These are phyloP conservation scores for Butyriboletus loyo DNA, from an alignment of 768 basidiomycete species.

Conservation along the genomic window DNA sequence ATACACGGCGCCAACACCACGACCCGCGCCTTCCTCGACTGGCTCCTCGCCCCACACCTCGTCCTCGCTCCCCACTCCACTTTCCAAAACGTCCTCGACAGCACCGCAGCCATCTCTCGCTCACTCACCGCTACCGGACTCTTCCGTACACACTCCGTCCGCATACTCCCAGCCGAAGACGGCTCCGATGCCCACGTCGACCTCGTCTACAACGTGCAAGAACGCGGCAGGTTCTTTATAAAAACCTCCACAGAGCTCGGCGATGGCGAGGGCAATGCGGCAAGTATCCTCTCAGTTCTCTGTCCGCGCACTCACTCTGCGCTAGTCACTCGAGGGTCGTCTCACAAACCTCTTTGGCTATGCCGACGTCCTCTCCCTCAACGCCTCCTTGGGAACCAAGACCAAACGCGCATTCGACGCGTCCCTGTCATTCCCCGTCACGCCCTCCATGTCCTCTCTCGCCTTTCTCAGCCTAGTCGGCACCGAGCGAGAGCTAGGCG, in stretches of 20 bases:
- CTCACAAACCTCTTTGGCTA: slow-evolving; percentile 89
- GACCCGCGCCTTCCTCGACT: slow-evolving; percentile 76
- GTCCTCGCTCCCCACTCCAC: slow-evolving; percentile 20
- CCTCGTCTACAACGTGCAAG: slow-evolving; percentile 72
- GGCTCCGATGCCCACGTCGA: slow-evolving; percentile 67
- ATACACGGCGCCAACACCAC: slow-evolving; percentile 77
- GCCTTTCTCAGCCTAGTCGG: slow-evolving; percentile 73
- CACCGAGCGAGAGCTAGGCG: slow-evolving; percentile 68
- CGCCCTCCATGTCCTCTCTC: slow-evolving; percentile 56
- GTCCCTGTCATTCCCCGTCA: slow-evolving; percentile 59
- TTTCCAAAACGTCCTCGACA: slow-evolving; percentile 67
- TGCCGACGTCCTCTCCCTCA: slow-evolving; percentile 83
- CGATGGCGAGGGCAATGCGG: slow-evolving; percentile 91
- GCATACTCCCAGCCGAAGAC: slow-evolving; percentile 55
- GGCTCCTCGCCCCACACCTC: slow-evolving; percentile 68
- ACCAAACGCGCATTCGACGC: slow-evolving; percentile 82
- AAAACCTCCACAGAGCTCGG: slow-evolving; percentile 90
- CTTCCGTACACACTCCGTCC: slow-evolving; percentile 64
- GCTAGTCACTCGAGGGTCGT: slow-evolving; percentile 72
- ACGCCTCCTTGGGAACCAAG: slow-evolving; percentile 80
- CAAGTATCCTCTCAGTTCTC: slow-evolving; percentile 38
- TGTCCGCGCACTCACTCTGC: background rate
- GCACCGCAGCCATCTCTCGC: slow-evolving; percentile 63
- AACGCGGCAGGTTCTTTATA: slow-evolving; percentile 71
- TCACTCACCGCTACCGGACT: slow-evolving; percentile 72